Conservation (phyloP, 2,329 filamentous ascomycete species). For the Alternaria sp. region DNA sequence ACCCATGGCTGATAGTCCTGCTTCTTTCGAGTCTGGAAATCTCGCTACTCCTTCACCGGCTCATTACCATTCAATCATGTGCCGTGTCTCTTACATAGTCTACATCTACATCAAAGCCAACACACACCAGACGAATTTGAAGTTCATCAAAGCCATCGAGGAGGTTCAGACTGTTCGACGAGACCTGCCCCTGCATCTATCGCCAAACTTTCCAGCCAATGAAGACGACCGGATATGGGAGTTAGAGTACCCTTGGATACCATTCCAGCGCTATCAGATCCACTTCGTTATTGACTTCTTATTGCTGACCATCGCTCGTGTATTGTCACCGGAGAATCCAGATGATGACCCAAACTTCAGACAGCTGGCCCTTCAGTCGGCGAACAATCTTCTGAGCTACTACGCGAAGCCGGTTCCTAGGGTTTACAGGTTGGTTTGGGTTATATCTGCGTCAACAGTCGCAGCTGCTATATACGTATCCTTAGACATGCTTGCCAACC, state of each 20-base stretch:
- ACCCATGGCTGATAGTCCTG: neutral
- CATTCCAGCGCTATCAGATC: constrained; percentile 16
- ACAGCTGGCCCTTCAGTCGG: constrained; percentile 8
- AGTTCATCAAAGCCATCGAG: constrained; percentile 17
- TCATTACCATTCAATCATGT: constrained; percentile 18
- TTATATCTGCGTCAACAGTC: constrained; percentile 13
- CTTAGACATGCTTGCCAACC: constrained; percentile 9
- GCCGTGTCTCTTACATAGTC: constrained; percentile 12
- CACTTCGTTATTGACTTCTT: constrained; percentile 14
- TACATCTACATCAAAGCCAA: constrained; percentile 20
- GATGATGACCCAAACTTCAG: constrained; percentile 4
- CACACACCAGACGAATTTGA: constrained; percentile 14
- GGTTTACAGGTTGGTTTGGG: constrained; percentile 13
- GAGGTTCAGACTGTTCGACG: constrained; percentile 4
- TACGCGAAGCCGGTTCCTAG: constrained; percentile 12
- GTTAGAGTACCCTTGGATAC: constrained; percentile 10
- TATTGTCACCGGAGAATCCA: constrained; percentile 2
- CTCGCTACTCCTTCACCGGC: constrained; percentile 9
- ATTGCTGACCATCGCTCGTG: constrained; percentile 12
- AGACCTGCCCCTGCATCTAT: constrained; percentile 9
- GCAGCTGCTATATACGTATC: constrained; percentile 14
- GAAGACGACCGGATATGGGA: constrained; percentile 14
- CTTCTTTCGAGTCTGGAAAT: neutral
- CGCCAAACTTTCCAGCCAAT: constrained; percentile 9
- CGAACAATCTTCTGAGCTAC: constrained; percentile 9